phyloP scores from a whole-genome alignment of 2,329 filamentous ascomycete genomes.

The Orbilia oligospora region DNA sequence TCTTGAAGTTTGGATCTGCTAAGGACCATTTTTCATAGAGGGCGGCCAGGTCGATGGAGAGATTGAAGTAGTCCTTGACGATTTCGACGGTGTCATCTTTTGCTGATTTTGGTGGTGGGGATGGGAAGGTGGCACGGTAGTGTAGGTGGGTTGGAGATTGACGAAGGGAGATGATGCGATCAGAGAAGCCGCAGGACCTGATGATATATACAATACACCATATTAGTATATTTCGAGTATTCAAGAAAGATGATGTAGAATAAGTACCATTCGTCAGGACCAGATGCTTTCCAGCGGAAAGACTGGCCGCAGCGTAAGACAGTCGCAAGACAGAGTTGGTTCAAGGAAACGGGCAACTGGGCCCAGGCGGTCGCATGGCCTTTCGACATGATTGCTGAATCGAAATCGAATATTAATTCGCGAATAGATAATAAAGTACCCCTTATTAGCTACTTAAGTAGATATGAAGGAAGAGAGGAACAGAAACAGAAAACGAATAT shows the following conservation, averaged over 20 bases:
- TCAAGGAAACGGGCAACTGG: conserved; percentile 84
- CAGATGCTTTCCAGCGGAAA: conserved; percentile 91
- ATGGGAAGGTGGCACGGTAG: conserved; percentile 78
- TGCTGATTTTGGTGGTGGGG: conserved; percentile 67
- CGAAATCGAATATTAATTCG: too few species aligned
- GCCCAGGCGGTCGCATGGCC: conserved; percentile 76
- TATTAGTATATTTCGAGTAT: conserved; percentile 27
- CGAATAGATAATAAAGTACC: too few species aligned
- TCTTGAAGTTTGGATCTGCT: conserved; percentile 88
- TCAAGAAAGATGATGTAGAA: neutral
- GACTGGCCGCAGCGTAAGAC: conserved; percentile 95
- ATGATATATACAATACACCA: conserved; percentile 17
- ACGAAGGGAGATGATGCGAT: conserved; percentile 85
- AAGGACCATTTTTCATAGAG: conserved; percentile 91
- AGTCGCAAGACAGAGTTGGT: conserved; percentile 93
- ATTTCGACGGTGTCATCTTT: conserved; percentile 81
- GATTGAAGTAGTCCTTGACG: conserved; percentile 87
- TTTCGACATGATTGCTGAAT: conserved; percentile 35
- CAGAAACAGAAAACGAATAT: neutral
- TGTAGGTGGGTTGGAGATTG: conserved; percentile 85
- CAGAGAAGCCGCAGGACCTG: conserved; percentile 85
- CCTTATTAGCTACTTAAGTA: too few species aligned
- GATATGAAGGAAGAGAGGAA: neutral
- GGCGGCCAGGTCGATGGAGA: conserved; percentile 79
- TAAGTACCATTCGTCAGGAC: conserved; percentile 81